phyloP scores from a whole-genome alignment of 441 rosid species.

The Pelargonium cotyledonis region DNA sequence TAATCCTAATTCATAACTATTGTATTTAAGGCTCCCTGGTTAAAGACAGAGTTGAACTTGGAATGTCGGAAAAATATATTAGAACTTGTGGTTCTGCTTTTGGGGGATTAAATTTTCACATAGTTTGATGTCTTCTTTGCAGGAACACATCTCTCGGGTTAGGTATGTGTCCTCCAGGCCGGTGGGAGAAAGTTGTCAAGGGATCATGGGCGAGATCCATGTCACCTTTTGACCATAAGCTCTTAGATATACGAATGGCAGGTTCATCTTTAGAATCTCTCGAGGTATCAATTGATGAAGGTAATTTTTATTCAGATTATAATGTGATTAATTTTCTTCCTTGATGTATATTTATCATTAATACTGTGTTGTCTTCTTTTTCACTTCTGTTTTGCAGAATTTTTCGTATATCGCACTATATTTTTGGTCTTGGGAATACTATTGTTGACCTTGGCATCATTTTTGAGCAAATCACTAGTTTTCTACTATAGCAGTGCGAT shows the following conservation, averaged over 20 bases:
- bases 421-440: constrained; percentile 55
- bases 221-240: constrained; percentile 84
- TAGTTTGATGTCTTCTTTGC: constrained; percentile 16
- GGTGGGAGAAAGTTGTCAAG: constrained; percentile 74
- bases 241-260: constrained; percentile 53
- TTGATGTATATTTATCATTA: not conserved
- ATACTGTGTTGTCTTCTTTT: constrained; percentile 9
- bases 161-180: constrained; percentile 68
- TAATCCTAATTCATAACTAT: no score
- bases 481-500: constrained; percentile 91
- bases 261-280: constrained; percentile 37
- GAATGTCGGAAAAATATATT: no score
- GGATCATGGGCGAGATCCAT: constrained; percentile 70
- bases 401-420: constrained; percentile 47
- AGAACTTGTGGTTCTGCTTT: not conserved
- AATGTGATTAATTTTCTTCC: constrained; percentile 5
- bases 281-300: constrained; percentile 61
- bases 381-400: constrained; percentile 38
- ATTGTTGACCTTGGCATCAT: constrained; percentile 52
- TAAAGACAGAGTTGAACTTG: no score
- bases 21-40: no score
- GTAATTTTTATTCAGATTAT: constrained; percentile 25
- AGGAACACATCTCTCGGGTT: constrained; percentile 68
- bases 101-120: not conserved
- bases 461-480: constrained; percentile 63